A percentile compares a stretch with the other conserved stretches of the same genome.
Evolutionary conservation across 257 asterid genomes (phyloP).

Genomic region (Ocimum tenuiflorum): DNA sequence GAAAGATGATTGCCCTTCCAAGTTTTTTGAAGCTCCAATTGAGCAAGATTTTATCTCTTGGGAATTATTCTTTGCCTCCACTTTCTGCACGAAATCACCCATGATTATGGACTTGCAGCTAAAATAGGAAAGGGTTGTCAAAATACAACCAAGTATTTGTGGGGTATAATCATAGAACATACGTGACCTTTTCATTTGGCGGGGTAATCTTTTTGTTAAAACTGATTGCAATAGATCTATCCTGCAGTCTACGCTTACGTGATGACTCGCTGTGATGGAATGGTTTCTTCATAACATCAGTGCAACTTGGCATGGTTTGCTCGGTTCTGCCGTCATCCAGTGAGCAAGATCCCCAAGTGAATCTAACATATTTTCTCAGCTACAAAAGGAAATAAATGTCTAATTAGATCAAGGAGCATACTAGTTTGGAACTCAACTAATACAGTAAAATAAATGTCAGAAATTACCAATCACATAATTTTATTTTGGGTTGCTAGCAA

Average conservation of each 20-base stretch:
- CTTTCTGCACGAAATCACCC: slow-evolving; percentile 38
- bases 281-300: slow-evolving; percentile 38
- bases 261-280: slow-evolving; percentile 41
- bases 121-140: slow-evolving; percentile 2
- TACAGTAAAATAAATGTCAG: background rate
- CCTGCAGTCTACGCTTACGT: slow-evolving; percentile 29
- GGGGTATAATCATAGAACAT: slow-evolving; percentile 14
- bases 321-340: slow-evolving; percentile 42
- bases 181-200: slow-evolving; percentile 47
- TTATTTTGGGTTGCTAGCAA: background rate
- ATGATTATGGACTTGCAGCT: slow-evolving; percentile 18
- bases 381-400: slow-evolving; percentile 25
- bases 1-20: slow-evolving; percentile 24
- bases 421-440: slow-evolving; percentile 5
- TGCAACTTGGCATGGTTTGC: slow-evolving; percentile 40
- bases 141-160: background rate
- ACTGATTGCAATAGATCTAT: slow-evolving; percentile 35
- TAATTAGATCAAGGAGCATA: slow-evolving; percentile 18
- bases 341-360: slow-evolving; percentile 62
- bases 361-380: slow-evolving; percentile 82
- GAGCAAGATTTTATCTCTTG: slow-evolving; percentile 31
- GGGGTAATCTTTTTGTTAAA: slow-evolving; percentile 37
- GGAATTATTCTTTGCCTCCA: slow-evolving; percentile 28
- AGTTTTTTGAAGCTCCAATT: slow-evolving; percentile 25
- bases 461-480: slow-evolving; percentile 9